Base-by-base conservation (phyloP, 768 basidiomycete genomes). In the Punctularia strigosozonata region DNA sequence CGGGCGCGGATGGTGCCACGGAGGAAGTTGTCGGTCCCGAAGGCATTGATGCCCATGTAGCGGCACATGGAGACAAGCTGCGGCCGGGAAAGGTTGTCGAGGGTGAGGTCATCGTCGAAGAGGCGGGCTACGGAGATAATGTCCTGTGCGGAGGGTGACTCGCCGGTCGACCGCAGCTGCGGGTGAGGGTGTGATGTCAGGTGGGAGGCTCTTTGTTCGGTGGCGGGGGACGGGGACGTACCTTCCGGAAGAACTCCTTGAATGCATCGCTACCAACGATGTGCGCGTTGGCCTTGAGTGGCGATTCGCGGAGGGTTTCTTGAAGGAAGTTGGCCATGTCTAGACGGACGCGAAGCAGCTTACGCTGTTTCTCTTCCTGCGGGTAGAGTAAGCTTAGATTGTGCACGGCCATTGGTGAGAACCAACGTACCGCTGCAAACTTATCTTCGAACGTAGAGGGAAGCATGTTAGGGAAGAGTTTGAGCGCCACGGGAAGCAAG, bases 261-360 rank as follows among this genome's bases (percentile, higher is more conserved):
- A 99, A 99, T 28, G 90, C 87, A 39, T 95, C 92, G 30, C 75
- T 83, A 45, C 89, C 85, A 42, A 97, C 77, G 42, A 99, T 95
- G 54, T 94, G 90, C 15, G 82, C 78, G 43, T 87, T 88, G 6
- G 88, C 88, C 57, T 87, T 91, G 43, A 97, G 68, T 26, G 89
- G 90, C 2, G 85, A 89, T 63, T 97, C 95, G 26, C 88, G 77
- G 32, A 99, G 73, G 0, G 95, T 98, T 59, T 99, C 95, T 51
- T 97, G 94, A 19, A 99, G 69, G 69, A 98, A 99, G 55, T 99
- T 98, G 50, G 95, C 95, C 94, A 97, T 98, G 57, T 95, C 92
- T 25, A 99, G 69, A 42, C 94, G 74, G 20, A 95, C 89, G 42
- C 90, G 80, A 32, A 99, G 79, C 3, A 97, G 70, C 55, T 97